Evolutionary conservation across 768 basidiomycete species (phyloP).

Genomic region (Flagelloscypha sp.): DNA sequence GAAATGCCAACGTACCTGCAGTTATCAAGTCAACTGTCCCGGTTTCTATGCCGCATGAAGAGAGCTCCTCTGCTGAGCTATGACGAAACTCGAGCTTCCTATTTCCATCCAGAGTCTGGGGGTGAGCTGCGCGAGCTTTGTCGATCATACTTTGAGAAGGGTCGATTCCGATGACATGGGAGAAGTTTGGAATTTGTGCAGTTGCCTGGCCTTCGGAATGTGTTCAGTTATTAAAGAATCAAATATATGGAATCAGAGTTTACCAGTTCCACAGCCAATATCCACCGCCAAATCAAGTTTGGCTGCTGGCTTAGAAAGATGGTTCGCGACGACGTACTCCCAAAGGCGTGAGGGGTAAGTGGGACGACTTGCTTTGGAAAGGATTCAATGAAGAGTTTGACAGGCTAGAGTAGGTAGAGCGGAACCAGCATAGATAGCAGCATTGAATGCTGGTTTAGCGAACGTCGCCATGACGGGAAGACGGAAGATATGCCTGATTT

Average conservation of each 20-base stretch:
- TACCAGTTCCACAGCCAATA: constrained; percentile 82
- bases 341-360: constrained; percentile 64
- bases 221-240: neutral
- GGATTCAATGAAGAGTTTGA: too few species aligned
- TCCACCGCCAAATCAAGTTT: constrained; percentile 50
- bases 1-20: constrained; percentile 40
- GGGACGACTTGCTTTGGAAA: too few species aligned
- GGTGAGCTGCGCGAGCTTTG: constrained; percentile 29
- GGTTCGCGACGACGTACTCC: constrained; percentile 54
- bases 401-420: too few species aligned
- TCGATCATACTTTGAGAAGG: constrained; percentile 66
- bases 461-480: constrained; percentile 59
- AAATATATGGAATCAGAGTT: constrained; percentile 3
- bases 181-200: constrained; percentile 45
- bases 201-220: constrained; percentile 58
- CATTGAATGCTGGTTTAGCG: constrained; percentile 61
- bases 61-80: constrained; percentile 47
- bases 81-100: constrained; percentile 25
- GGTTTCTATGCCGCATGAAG: constrained; percentile 35
- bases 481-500: too few species aligned
- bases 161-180: constrained; percentile 62
- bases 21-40: constrained; percentile 58
- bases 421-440: constrained; percentile 56
- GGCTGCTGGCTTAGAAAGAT: constrained; percentile 19
- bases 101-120: constrained; percentile 14